phyloP scores from a whole-genome alignment of 2,329 filamentous ascomycete genomes.

The Acephala macrosclerotiorum region DNA sequence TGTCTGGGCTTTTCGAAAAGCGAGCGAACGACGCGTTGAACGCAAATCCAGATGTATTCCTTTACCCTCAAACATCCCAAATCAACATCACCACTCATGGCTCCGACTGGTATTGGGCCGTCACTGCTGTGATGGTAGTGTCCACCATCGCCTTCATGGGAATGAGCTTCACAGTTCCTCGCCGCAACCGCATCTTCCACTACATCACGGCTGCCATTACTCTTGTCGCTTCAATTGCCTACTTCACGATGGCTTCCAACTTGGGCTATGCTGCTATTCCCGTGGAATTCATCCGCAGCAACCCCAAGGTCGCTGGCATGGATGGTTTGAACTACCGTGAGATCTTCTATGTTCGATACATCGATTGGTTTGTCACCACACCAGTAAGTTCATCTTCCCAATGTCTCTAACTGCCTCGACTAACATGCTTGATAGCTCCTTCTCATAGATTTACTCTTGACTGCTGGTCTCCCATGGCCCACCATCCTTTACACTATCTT shows the following conservation, averaged over 20 bases:
- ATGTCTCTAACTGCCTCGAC: not conserved
- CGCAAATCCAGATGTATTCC: slow-evolving; percentile 36
- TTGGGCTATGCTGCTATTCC: slow-evolving; percentile 67
- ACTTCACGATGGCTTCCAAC: slow-evolving; percentile 73
- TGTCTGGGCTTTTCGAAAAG: slow-evolving; percentile 10
- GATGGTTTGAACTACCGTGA: slow-evolving; percentile 54
- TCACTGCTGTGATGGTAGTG: slow-evolving; percentile 64
- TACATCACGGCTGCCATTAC: slow-evolving; percentile 68
- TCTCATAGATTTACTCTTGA: slow-evolving; percentile 67
- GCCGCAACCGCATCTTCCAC: slow-evolving; percentile 66
- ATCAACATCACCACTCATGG: slow-evolving; percentile 65
- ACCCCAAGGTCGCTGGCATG: slow-evolving; percentile 53
- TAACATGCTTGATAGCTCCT: slow-evolving; percentile 50
- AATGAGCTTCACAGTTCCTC: slow-evolving; percentile 59
- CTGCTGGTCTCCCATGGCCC: slow-evolving; percentile 69
- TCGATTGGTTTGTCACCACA: slow-evolving; percentile 70
- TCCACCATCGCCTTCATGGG: slow-evolving; percentile 61
- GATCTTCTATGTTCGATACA: slow-evolving; percentile 72
- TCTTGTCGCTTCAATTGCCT: slow-evolving; percentile 65
- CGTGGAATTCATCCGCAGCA: slow-evolving; percentile 61
- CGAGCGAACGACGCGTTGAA: slow-evolving; percentile 32
- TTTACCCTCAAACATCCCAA: slow-evolving; percentile 49
- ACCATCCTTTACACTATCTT: slow-evolving; percentile 68
- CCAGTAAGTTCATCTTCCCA: slow-evolving; percentile 47
- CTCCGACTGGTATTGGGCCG: slow-evolving; percentile 69